Evolutionary conservation across 1,284 basidiomycete genomes (phyloP).

Genomic region (Ganoderma meredithae): DNA sequence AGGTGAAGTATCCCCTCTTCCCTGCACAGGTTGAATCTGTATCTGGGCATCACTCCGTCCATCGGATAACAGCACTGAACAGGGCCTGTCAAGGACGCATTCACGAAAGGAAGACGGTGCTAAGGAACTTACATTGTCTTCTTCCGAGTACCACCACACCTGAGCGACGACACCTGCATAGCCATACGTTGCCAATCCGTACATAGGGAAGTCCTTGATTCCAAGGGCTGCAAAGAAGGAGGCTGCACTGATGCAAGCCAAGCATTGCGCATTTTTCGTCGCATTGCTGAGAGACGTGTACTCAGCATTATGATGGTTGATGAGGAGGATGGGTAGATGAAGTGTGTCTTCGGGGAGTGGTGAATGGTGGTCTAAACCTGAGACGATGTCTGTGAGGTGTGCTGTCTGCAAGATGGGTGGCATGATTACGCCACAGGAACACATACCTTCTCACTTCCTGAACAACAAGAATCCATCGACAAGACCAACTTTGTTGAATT

Average conservation of each 20-base stretch:
- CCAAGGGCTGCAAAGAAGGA: conserved; percentile 2
- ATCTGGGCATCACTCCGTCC: not conserved
- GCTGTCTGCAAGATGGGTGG: no score
- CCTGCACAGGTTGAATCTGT: not conserved
- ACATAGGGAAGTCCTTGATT: conserved; percentile 7
- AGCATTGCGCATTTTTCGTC: not conserved
- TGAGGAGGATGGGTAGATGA: not conserved
- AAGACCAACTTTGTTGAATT: not conserved
- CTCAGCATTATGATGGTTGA: not conserved
- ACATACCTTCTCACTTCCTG: not conserved
- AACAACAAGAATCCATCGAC: not conserved
- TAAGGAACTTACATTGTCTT: not conserved
- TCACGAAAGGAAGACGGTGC: not conserved
- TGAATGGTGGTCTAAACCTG: not conserved
- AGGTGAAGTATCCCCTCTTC: not conserved
- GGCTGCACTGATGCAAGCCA: not conserved
- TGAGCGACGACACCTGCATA: not conserved
- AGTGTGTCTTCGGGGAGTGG: not conserved
- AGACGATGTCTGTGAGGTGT: no score
- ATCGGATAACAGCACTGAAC: not conserved
- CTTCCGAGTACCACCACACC: not conserved
- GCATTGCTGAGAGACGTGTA: not conserved
- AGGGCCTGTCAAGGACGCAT: not conserved
- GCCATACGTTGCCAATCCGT: conserved; percentile 1
- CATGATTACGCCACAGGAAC: not conserved